These are phyloP conservation scores for Atkinsonella hypoxylon DNA, from an alignment of 2,329 filamentous ascomycete genomes.

Conservation along the genomic window DNA sequence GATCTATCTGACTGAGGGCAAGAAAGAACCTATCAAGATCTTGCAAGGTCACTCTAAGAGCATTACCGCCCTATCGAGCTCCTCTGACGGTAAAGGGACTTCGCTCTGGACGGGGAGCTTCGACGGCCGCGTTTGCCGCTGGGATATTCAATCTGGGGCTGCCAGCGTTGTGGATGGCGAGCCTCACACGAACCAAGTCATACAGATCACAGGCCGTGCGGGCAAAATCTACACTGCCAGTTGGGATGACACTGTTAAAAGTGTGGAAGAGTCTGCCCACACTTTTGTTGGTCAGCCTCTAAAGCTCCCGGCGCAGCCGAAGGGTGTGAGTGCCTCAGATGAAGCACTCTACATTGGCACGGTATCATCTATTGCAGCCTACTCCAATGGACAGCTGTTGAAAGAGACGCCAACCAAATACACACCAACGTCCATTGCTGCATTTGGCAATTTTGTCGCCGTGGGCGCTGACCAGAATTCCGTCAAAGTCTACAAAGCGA, in stretches of 20 bases:
- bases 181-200: conserved; percentile 74
- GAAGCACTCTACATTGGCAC: conserved; percentile 46
- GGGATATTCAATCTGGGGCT: conserved; percentile 62
- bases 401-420: conserved; percentile 48
- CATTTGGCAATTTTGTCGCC: conserved; percentile 54
- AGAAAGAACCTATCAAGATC: conserved; percentile 53
- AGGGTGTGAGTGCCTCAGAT: conserved; percentile 49
- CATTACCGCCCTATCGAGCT: conserved; percentile 57
- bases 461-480: conserved; percentile 64
- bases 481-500: conserved; percentile 58
- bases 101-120: conserved; percentile 84
- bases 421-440: conserved; percentile 60
- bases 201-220: conserved; percentile 52
- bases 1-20: conserved; percentile 72
- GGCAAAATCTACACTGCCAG: conserved; percentile 72
- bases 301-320: conserved; percentile 70
- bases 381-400: conserved; percentile 48
- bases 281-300: conserved; percentile 60
- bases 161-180: conserved; percentile 67
- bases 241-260: conserved; percentile 87
- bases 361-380: conserved; percentile 37
- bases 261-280: conserved; percentile 60
- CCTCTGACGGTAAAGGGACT: conserved; percentile 39
- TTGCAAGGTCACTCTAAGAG: conserved; percentile 86
- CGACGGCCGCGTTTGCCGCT: conserved; percentile 75